Base-by-base conservation (phyloP, 2,329 filamentous ascomycete genomes). In the Nannizzia gypsea region DNA sequence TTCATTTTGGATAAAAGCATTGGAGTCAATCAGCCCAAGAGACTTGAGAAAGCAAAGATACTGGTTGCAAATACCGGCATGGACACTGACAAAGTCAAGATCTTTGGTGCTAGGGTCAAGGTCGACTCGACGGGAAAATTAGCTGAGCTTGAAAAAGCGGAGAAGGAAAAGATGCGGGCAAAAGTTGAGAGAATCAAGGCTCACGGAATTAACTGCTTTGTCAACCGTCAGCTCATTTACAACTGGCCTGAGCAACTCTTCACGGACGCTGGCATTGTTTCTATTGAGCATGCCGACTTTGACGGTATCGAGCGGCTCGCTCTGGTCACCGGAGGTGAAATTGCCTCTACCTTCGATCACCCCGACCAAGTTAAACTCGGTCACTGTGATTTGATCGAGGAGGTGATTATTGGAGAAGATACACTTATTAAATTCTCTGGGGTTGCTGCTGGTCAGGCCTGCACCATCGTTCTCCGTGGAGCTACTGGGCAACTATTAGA, bases 1-100 rank as follows among this genome's bases (percentile, higher is more conserved):
- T 99, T 99, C 78, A 97, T 99, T 70, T 80, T 99, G 59, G 93
- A 99, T 79, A 99, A 99, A 83, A 95, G 92, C 79, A 96, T 99
- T 66, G 93, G 93, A 66, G 92, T 97, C 61, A 97, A 97, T 80
- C 93, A 99, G 76, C 93, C 93, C 59, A 97, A 97, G 81, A 83
- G 90, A 61, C 80, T 99, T 69, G 92, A 97, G 75, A 97, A 99
- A 74, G 93, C 92, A 66, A 99, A 97, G 80, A 99, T 99, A 66
- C 77, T 99, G 60, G 89, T 99, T 22, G 93, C 93, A 64, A 99
- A 99, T 78, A 99, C 93, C 8, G 88, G 91, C 11, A 99, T 99
- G 93, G 93, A 99, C 76, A 99, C 93, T 38, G 93, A 99, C 78
- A 99, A 99, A 81, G 89, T 99, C 79, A 99, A 99, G 83, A 97